Base-by-base conservation (phyloP, 768 basidiomycete genomes). In the Panaeolus cyanescens region DNA sequence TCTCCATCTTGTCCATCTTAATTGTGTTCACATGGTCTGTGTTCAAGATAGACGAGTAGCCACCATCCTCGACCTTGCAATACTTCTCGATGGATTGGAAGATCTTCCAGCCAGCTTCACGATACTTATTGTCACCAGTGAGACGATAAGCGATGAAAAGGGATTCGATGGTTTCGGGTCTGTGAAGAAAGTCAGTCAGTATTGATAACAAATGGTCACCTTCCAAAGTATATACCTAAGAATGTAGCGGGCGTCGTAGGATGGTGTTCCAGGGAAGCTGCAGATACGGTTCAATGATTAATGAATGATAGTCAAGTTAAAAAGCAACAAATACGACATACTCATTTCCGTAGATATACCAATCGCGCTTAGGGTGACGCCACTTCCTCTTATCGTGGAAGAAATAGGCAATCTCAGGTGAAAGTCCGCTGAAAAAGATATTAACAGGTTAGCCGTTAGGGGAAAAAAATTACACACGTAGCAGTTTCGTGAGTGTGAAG, bases 141-240 rank as follows among this genome's bases (percentile, higher is more conserved):
- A 95, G 80, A 32, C 96, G 87, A 72, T 83, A 97, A 2, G 93
- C 96, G 39, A 95, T 79, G 80, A 98, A 97, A 42, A 98, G 85
- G 0, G 93, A 95, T 72, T 98, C 96, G 12, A 95, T 83, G 0
- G 96, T 98, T 77, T 98, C 96, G 6, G 95, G 96, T 30, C 92
- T 91, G 65, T 37, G 20, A 28, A 8, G 25, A 32, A 32, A 58
- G 10, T 34, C 30, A 2, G 15, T 25, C 56, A 53, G n/a, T 17
- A 9, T 39, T 45, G 22, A 4, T 3, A 40, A 36, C 2, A 55
- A 53, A 6, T 20, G 5, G 17, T 37, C 32, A 30, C 12, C 39
- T 31, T 32, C 37, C n/a, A 34, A 17, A 30, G 20, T 57, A 69
- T 81, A 17, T 65, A 86, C 85, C 95, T 85, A 13, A 99, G 85